phyloP scores from a whole-genome alignment of 2,329 filamentous ascomycete species.

The Aspergillus pseudoviridinutans region DNA sequence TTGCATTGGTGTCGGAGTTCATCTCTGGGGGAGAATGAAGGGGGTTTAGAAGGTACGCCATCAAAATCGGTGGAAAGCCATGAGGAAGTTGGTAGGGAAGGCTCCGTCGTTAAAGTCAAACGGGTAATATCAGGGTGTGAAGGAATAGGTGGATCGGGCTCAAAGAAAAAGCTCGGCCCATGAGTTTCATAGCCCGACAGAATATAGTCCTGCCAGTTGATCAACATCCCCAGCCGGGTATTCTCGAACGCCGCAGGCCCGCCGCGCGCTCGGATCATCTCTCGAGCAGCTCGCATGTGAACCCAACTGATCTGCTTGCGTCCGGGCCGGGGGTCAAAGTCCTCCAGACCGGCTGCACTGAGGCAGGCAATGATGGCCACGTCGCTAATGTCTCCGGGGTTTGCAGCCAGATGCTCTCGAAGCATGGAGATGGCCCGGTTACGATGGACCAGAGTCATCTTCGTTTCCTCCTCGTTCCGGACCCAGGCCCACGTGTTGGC shows the following conservation, averaged over 20 bases:
- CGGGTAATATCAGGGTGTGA: constrained; percentile 6
- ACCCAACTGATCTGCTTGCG: constrained; percentile 36
- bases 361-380: constrained; percentile 38
- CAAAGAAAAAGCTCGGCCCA: constrained; percentile 33
- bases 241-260: constrained; percentile 34
- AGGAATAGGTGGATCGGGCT: constrained; percentile 16
- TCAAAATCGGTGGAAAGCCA: not conserved
- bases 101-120: not conserved
- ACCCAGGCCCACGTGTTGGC: constrained; percentile 38
- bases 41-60: not conserved
- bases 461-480: constrained; percentile 29
- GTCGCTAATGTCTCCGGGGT: constrained; percentile 34
- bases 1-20: constrained; percentile 35
- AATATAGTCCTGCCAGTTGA: constrained; percentile 42
- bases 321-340: constrained; percentile 37
- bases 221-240: constrained; percentile 37
- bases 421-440: constrained; percentile 32
- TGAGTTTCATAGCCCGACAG: constrained; percentile 36
- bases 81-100: not conserved
- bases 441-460: constrained; percentile 28
- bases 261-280: constrained; percentile 36
- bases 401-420: constrained; percentile 26
- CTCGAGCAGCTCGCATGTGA: constrained; percentile 38
- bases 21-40: constrained; percentile 17
- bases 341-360: constrained; percentile 38